Percentiles rank a stretch among this genome's conserved stretches.
Evolutionary conservation across 2,329 filamentous ascomycete genomes (phyloP).

Genomic region (Talaromyces pinophilus): DNA sequence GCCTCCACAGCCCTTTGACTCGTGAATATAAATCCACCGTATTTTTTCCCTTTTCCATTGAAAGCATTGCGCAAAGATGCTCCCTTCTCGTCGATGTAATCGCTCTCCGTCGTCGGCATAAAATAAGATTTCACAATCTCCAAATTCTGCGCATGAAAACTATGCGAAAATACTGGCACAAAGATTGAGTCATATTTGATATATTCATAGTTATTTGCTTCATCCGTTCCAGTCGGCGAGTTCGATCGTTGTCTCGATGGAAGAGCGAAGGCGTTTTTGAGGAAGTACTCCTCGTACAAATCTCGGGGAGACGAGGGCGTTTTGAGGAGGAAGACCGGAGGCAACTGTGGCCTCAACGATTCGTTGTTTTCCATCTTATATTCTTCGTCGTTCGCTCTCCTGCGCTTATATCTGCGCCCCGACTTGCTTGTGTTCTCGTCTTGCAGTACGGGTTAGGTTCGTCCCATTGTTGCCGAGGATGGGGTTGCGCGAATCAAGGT

Average conservation of each 20-base stretch:
- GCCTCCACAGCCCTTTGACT: slow-evolving; percentile 53
- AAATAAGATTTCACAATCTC: slow-evolving; percentile 39
- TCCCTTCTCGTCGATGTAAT: neutral
- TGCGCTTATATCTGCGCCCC: neutral
- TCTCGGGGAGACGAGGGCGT: slow-evolving; percentile 49
- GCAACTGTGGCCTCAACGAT: neutral
- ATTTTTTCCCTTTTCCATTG: slow-evolving; percentile 28
- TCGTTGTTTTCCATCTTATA: neutral
- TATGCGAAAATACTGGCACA: slow-evolving; percentile 51
- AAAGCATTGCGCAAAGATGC: slow-evolving; percentile 18
- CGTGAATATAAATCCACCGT: slow-evolving; percentile 54
- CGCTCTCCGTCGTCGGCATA: neutral
- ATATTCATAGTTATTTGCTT: neutral
- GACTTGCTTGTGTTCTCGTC: neutral
- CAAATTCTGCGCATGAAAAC: slow-evolving; percentile 42
- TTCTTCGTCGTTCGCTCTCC: neutral
- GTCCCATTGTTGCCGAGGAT: neutral
- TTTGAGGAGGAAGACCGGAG: slow-evolving; percentile 51
- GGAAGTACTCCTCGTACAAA: slow-evolving; percentile 49
- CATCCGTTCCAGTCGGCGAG: neutral
- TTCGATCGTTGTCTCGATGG: slow-evolving; percentile 15
- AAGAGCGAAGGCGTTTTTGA: slow-evolving; percentile 18
- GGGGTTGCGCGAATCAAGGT: neutral
- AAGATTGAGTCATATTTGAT: slow-evolving; percentile 41
- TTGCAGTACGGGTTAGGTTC: neutral